Conservation (phyloP, 2,329 filamentous ascomycete genomes). For the Fusarium nurragi region DNA sequence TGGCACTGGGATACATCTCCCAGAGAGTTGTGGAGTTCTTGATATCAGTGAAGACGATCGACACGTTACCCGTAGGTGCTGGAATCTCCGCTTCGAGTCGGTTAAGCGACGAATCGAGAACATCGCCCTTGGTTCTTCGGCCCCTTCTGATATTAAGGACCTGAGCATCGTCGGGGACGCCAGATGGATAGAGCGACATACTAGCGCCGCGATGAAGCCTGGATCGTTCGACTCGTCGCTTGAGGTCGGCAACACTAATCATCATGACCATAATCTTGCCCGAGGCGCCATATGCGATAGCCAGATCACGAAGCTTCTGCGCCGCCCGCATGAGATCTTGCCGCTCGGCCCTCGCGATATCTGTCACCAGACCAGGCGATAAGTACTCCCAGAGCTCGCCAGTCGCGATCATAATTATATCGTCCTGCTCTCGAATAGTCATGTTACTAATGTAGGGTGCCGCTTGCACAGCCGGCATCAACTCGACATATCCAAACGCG, state of each 20-base stretch:
- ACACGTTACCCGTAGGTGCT: conserved; percentile 87
- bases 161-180: conserved; percentile 75
- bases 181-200: conserved; percentile 83
- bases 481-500: conserved; percentile 92
- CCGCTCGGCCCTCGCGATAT: conserved; percentile 87
- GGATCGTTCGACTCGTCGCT: conserved; percentile 80
- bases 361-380: conserved; percentile 87
- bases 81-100: conserved; percentile 90
- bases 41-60: conserved; percentile 98
- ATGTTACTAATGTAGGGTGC: conserved; percentile 84
- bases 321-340: conserved; percentile 93
- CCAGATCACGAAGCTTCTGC: conserved; percentile 92
- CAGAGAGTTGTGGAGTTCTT: conserved; percentile 97
- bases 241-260: conserved; percentile 89
- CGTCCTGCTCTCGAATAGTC: conserved; percentile 85
- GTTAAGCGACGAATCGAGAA: conserved; percentile 87
- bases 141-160: conserved; percentile 70
- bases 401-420: conserved; percentile 91
- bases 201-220: conserved; percentile 79
- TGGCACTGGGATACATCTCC: conserved; percentile 94
- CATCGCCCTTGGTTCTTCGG: conserved; percentile 69
- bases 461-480: conserved; percentile 93
- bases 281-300: conserved; percentile 92
- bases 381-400: conserved; percentile 96
- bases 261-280: conserved; percentile 99